phyloP scores from a whole-genome alignment of 768 basidiomycete species.

The Mycena floridula region DNA sequence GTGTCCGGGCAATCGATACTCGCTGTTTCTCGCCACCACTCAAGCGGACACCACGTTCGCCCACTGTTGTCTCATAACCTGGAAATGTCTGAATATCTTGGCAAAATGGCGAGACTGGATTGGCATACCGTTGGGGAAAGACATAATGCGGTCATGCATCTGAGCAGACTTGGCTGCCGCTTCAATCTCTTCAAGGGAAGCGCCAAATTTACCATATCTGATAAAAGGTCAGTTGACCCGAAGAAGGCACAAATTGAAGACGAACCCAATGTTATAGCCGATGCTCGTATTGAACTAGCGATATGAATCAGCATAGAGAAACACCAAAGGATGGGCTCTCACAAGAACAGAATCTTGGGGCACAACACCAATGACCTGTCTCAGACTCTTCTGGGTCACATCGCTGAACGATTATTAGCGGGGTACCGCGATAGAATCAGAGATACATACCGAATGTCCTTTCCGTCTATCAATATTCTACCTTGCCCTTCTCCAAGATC shows the following conservation, averaged over 20 bases:
- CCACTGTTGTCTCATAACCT: constrained; percentile 80
- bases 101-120: neutral
- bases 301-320: no score
- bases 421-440: neutral
- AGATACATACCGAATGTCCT: constrained; percentile 56
- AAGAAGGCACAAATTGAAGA: no score
- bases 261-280: constrained; percentile 72
- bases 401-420: constrained; percentile 35
- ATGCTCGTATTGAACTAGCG: constrained; percentile 74
- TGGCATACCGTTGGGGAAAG: constrained; percentile 64
- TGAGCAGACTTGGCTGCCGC: constrained; percentile 76
- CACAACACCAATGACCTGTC: constrained; percentile 83
- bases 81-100: constrained; percentile 2
- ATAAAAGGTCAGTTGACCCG: neutral
- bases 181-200: constrained; percentile 69
- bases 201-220: constrained; percentile 74
- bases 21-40: constrained; percentile 90
- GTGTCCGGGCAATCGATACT: constrained; percentile 80
- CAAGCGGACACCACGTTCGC: constrained; percentile 82
- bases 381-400: constrained; percentile 74
- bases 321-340: no score
- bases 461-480: constrained; percentile 76
- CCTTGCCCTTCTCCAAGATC: constrained; percentile 78
- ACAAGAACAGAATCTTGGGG: constrained; percentile 78
- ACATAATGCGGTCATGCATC: constrained; percentile 80